phyloP scores from a whole-genome alignment of 495 filamentous ascomycete species.

The Aspergillus indologenus region DNA sequence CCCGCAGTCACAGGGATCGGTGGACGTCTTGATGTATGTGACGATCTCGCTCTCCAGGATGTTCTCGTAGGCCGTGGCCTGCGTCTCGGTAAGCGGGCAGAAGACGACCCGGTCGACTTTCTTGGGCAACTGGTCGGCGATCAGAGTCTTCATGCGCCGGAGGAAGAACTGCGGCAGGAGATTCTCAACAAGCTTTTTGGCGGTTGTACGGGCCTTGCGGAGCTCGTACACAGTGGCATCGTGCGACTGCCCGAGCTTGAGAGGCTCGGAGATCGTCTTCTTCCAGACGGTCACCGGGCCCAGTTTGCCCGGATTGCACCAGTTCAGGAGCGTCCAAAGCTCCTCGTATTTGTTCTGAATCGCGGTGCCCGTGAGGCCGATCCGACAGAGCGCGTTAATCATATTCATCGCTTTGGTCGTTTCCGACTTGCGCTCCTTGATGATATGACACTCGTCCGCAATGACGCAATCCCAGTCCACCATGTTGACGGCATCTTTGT shows the following conservation, averaged over 20 bases:
- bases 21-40: conserved; percentile 61
- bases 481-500: conserved; percentile 72
- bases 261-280: conserved; percentile 67
- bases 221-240: conserved; percentile 86
- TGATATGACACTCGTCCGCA: conserved; percentile 91
- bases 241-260: conserved; percentile 86
- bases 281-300: conserved; percentile 80
- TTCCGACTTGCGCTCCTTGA: conserved; percentile 76
- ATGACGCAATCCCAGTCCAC: conserved; percentile 96
- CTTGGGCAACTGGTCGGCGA: conserved; percentile 92
- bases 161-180: conserved; percentile 91
- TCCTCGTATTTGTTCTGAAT: conserved; percentile 99
- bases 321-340: conserved; percentile 94
- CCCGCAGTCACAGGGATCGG: conserved; percentile 67
- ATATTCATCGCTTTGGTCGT: conserved; percentile 86
- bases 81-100: conserved; percentile 81
- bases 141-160: conserved; percentile 87
- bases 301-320: conserved; percentile 88
- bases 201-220: conserved; percentile 74
- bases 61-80: conserved; percentile 81
- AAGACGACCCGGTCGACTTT: conserved; percentile 95
- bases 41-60: conserved; percentile 71
- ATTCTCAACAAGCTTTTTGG: conserved; percentile 80
- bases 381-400: conserved; percentile 87
- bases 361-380: conserved; percentile 92